Evolutionary conservation across 2,329 filamentous ascomycete species (phyloP).

Genomic region (Arthrobotrys iridis): DNA sequence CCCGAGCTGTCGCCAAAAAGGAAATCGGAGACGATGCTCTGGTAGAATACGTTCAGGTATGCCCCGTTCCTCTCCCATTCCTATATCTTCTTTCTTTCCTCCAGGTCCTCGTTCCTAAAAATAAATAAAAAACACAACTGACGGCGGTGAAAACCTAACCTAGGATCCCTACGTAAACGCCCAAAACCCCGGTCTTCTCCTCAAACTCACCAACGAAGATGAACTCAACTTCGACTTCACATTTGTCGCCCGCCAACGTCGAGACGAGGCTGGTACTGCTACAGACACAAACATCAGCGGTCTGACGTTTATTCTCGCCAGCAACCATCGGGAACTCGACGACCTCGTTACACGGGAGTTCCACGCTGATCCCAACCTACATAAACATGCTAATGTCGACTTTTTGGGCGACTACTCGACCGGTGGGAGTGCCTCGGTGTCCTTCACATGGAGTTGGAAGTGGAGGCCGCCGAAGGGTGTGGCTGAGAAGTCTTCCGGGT

Average conservation of each 20-base stretch:
- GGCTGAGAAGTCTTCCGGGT: slow-evolving; percentile 86
- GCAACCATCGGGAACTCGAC: slow-evolving; percentile 85
- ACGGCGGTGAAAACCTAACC: slow-evolving; percentile 3
- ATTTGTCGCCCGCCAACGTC: slow-evolving; percentile 76
- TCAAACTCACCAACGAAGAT: slow-evolving; percentile 89
- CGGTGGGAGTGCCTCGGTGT: slow-evolving; percentile 80
- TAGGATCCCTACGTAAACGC: slow-evolving; percentile 78
- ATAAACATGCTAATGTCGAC: slow-evolving; percentile 96
- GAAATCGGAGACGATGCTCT: slow-evolving; percentile 77
- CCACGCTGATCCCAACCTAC: slow-evolving; percentile 93
- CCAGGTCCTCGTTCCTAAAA: slow-evolving; percentile 53
- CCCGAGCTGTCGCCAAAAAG: slow-evolving; percentile 76
- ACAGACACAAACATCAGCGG: slow-evolving; percentile 83
- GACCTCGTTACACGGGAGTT: slow-evolving; percentile 95
- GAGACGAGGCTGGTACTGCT: slow-evolving; percentile 62
- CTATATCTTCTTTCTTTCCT: slow-evolving; percentile 36
- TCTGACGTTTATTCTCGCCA: slow-evolving; percentile 90
- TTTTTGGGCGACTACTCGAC: slow-evolving; percentile 93
- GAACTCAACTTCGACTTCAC: slow-evolving; percentile 93
- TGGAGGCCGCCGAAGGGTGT: slow-evolving; percentile 86
- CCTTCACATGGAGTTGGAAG: slow-evolving; percentile 96
- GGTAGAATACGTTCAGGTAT: slow-evolving; percentile 91
- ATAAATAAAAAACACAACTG: too few species aligned
- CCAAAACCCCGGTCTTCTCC: slow-evolving; percentile 76
- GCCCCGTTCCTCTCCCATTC: slow-evolving; percentile 57